Conservation (phyloP, 495 filamentous ascomycete genomes). For the Neurospora terricola region DNA sequence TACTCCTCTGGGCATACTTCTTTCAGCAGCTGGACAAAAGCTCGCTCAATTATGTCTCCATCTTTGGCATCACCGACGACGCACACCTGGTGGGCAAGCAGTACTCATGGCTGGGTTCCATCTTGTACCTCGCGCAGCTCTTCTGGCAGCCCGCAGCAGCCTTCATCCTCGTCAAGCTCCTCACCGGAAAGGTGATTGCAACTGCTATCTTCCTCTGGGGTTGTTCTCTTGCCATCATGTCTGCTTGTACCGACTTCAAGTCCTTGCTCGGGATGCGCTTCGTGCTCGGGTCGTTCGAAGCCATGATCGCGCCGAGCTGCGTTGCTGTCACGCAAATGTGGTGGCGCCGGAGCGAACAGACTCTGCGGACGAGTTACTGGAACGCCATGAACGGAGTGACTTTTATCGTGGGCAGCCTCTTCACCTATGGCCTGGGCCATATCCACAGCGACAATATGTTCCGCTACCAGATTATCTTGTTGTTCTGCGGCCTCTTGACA, state of each 20-base stretch:
- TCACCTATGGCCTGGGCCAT: slow-evolving; percentile 52
- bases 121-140: slow-evolving; percentile 35
- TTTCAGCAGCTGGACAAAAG: slow-evolving; percentile 46
- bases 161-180: slow-evolving; percentile 41
- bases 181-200: slow-evolving; percentile 33
- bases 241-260: slow-evolving; percentile 31
- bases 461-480: slow-evolving; percentile 51
- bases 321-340: slow-evolving; percentile 48
- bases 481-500: slow-evolving; percentile 42
- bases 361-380: slow-evolving; percentile 40
- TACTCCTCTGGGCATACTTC: slow-evolving; percentile 42
- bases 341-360: slow-evolving; percentile 45
- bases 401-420: slow-evolving; percentile 37
- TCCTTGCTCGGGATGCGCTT: slow-evolving; percentile 36
- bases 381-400: slow-evolving; percentile 44
- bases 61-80: slow-evolving; percentile 43
- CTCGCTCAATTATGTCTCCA: slow-evolving; percentile 39
- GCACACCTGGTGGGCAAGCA: slow-evolving; percentile 36
- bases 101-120: slow-evolving; percentile 39
- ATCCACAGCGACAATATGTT: slow-evolving; percentile 42
- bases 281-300: slow-evolving; percentile 31
- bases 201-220: slow-evolving; percentile 33
- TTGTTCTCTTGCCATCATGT: slow-evolving; percentile 26
- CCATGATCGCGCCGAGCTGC: slow-evolving; percentile 37
- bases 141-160: slow-evolving; percentile 35